Evolutionary conservation across 116 monocot genomes (phyloP).

Genomic region (Zostera marina): DNA sequence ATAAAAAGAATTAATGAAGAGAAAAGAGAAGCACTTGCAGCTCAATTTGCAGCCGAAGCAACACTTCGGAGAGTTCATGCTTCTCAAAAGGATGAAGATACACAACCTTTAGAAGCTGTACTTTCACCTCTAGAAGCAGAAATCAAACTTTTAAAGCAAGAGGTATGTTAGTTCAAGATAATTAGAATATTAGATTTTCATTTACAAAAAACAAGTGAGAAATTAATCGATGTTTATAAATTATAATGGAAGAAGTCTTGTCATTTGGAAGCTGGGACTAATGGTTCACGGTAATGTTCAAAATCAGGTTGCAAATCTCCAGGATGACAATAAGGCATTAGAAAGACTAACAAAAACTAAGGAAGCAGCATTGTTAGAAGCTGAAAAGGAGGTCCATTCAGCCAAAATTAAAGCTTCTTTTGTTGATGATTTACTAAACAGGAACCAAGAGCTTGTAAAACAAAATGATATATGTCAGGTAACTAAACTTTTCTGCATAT

Average conservation of each 20-base stretch:
- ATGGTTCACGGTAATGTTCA: background rate
- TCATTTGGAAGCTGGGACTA: background rate
- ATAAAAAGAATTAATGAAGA: slow-evolving; percentile 63
- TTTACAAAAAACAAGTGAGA: no score
- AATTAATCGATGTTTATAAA: background rate
- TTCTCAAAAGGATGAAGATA: slow-evolving; percentile 77
- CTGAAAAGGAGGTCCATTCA: slow-evolving; percentile 62
- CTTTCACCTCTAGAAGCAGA: slow-evolving; percentile 84
- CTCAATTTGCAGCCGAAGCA: slow-evolving; percentile 84
- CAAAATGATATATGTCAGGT: slow-evolving; percentile 88
- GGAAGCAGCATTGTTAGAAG: slow-evolving; percentile 68
- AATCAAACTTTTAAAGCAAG: slow-evolving; percentile 50
- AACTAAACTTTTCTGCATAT: slow-evolving; percentile 1
- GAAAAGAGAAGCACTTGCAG: slow-evolving; percentile 60
- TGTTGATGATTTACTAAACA: slow-evolving; percentile 78
- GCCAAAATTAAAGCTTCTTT: slow-evolving; percentile 64
- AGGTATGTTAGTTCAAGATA: slow-evolving; percentile 19
- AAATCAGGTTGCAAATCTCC: slow-evolving; percentile 47
- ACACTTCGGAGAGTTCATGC: slow-evolving; percentile 85
- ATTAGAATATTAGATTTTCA: background rate
- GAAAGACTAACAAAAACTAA: slow-evolving; percentile 77
- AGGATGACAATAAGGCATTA: slow-evolving; percentile 75
- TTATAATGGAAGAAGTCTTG: background rate
- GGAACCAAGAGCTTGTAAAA: slow-evolving; percentile 69
- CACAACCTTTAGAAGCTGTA: slow-evolving; percentile 63